Conservation (phyloP, 2,329 filamentous ascomycete species). For the Hymenoscyphus fraxineus region DNA sequence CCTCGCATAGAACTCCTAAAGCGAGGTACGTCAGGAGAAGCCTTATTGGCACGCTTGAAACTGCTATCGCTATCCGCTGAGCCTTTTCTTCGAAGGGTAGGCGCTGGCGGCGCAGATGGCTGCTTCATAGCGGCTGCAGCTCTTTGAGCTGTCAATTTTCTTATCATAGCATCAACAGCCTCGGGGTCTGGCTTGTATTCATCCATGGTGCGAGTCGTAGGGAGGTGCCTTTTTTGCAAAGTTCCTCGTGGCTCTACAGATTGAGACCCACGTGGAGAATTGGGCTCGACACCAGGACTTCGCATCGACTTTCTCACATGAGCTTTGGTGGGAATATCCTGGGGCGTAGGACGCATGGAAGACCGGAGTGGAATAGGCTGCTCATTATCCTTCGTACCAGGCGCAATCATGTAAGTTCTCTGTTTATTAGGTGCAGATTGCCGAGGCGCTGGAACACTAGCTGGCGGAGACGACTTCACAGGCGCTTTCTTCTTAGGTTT, state of each 20-base stretch:
- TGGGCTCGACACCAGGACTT: constrained; percentile 22
- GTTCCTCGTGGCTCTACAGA: constrained; percentile 26
- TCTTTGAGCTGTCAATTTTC: constrained; percentile 22
- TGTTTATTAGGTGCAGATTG: constrained; percentile 27
- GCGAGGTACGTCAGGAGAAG: constrained; percentile 48
- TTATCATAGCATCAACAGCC: constrained; percentile 24
- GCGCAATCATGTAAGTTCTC: constrained; percentile 40
- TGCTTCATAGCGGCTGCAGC: constrained; percentile 18
- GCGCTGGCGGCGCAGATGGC: constrained; percentile 15
- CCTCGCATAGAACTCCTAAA: constrained; percentile 74
- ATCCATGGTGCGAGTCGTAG: constrained; percentile 25
- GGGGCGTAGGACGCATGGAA: constrained; percentile 43
- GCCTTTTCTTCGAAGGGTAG: constrained; percentile 47
- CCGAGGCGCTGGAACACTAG: constrained; percentile 23
- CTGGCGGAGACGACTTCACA: constrained; percentile 9
- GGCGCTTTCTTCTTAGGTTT: constrained; percentile 29
- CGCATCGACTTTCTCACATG: constrained; percentile 35
- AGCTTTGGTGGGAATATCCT: constrained; percentile 20
- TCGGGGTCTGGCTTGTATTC: constrained; percentile 20
- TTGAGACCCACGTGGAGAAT: constrained; percentile 25
- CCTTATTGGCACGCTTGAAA: constrained; percentile 62
- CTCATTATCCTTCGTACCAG: constrained; percentile 32
- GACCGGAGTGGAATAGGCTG: constrained; percentile 40
- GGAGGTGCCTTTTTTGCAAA: constrained; percentile 37
- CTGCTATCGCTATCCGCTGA: constrained; percentile 76